phyloP scores from a whole-genome alignment of 1,284 basidiomycete genomes.

The Rhodotorula glutinis region DNA sequence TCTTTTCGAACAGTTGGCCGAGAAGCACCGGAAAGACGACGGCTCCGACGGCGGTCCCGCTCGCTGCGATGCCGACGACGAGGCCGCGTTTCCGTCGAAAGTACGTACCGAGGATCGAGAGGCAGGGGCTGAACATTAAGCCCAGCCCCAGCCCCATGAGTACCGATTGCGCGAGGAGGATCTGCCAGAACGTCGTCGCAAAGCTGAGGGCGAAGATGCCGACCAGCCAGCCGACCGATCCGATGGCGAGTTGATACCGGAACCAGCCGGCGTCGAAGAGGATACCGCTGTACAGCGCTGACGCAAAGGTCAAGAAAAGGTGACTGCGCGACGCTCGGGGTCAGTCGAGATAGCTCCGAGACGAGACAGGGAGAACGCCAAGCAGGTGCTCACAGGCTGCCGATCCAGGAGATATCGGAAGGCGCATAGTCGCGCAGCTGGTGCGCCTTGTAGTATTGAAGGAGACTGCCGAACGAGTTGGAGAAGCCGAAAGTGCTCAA shows the following conservation, averaged over 20 bases:
- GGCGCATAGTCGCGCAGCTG: slow-evolving; percentile 25
- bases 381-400: slow-evolving; percentile 1
- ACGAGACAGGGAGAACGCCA: neutral
- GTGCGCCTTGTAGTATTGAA: slow-evolving; percentile 20
- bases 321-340: neutral
- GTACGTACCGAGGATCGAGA: slow-evolving; percentile 33
- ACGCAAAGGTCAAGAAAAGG: slow-evolving; percentile 33
- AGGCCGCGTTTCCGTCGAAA: slow-evolving; percentile 25
- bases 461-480: slow-evolving; percentile 26
- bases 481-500: slow-evolving; percentile 22
- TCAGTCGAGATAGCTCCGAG: no score
- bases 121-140: slow-evolving; percentile 29
- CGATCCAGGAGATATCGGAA: slow-evolving; percentile 33
- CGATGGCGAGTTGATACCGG: slow-evolving; percentile 34
- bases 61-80: slow-evolving; percentile 30
- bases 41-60: slow-evolving; percentile 28
- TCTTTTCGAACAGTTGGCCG: slow-evolving; percentile 11
- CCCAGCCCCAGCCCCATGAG: slow-evolving; percentile 35
- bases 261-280: slow-evolving; percentile 34
- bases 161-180: slow-evolving; percentile 31
- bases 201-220: slow-evolving; percentile 32
- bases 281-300: slow-evolving; percentile 26
- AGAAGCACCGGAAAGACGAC: slow-evolving; percentile 34
- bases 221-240: slow-evolving; percentile 29
- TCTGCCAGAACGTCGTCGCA: slow-evolving; percentile 18